Percentiles rank a stretch among this genome's conserved stretches.
Evolutionary conservation across 2,329 filamentous ascomycete genomes (phyloP).

Genomic region (Exophiala spinifera): DNA sequence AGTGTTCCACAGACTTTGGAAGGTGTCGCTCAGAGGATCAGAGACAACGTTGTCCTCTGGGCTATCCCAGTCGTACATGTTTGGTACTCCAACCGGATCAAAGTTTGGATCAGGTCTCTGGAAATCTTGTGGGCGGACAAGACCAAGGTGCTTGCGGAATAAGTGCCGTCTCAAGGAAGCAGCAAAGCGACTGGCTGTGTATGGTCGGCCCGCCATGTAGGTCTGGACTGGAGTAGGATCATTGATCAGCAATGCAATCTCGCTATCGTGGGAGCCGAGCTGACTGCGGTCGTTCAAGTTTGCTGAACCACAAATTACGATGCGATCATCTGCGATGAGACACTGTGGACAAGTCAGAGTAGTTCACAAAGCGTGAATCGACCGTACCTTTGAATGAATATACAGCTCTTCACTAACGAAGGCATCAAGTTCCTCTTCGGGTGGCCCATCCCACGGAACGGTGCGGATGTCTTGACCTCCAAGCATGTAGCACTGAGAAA

Average conservation of each 20-base stretch:
- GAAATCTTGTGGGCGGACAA: slow-evolving; percentile 70
- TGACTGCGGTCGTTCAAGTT: slow-evolving; percentile 93
- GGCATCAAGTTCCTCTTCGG: slow-evolving; percentile 57
- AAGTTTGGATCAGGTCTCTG: slow-evolving; percentile 58
- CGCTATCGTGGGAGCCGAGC: slow-evolving; percentile 83
- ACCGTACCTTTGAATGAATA: slow-evolving; percentile 53
- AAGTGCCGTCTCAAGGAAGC: slow-evolving; percentile 76
- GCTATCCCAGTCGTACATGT: slow-evolving; percentile 53
- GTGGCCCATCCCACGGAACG: slow-evolving; percentile 56
- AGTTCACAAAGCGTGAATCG: not conserved
- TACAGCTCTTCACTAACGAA: slow-evolving; percentile 64
- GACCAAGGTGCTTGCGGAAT: slow-evolving; percentile 86
- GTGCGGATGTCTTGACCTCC: slow-evolving; percentile 66
- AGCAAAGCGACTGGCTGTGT: slow-evolving; percentile 75
- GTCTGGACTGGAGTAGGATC: slow-evolving; percentile 70
- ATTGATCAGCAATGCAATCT: slow-evolving; percentile 85
- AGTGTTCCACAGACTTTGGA: slow-evolving; percentile 57
- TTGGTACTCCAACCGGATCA: slow-evolving; percentile 56
- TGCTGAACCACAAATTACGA: slow-evolving; percentile 79
- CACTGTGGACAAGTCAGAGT: slow-evolving; percentile 37
- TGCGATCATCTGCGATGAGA: slow-evolving; percentile 80
- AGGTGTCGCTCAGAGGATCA: slow-evolving; percentile 57
- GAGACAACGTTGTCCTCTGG: slow-evolving; percentile 51
- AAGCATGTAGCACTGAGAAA: slow-evolving; percentile 81
- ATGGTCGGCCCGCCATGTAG: slow-evolving; percentile 75